These are phyloP conservation scores for Xanthoconium separans DNA, from an alignment of 1,284 basidiomycete species.

Conservation along the genomic window DNA sequence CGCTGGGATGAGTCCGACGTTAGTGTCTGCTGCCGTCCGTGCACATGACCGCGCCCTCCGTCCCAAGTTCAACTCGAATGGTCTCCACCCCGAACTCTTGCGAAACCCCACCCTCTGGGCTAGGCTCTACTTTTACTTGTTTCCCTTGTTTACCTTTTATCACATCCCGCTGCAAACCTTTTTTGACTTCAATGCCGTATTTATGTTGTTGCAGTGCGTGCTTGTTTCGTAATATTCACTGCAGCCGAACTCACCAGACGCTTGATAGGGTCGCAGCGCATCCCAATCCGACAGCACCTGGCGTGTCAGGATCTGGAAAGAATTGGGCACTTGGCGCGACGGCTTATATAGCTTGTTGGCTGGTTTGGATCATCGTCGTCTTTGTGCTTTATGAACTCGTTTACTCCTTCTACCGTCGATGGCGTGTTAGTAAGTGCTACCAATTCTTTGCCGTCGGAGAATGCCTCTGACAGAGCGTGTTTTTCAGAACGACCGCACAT, in stretches of 20 bases:
- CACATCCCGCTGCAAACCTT: slow-evolving; percentile 75
- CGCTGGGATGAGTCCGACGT: slow-evolving; percentile 46
- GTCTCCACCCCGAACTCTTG: slow-evolving; percentile 63
- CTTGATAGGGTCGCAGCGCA: slow-evolving; percentile 59
- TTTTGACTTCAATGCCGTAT: slow-evolving; percentile 80
- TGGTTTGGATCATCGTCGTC: slow-evolving; percentile 72
- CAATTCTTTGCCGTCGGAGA: slow-evolving; percentile 1
- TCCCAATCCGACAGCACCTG: slow-evolving; percentile 65
- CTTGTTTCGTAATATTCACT: slow-evolving; percentile 3
- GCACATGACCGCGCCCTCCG: slow-evolving; percentile 40
- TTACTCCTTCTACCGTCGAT: slow-evolving; percentile 76
- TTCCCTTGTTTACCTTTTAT: slow-evolving; percentile 65
- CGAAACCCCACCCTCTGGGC: slow-evolving; percentile 56
- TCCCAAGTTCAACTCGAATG: slow-evolving; percentile 63
- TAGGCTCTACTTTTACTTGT: slow-evolving; percentile 62
- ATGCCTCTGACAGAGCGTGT: neutral
- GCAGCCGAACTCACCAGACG: slow-evolving; percentile 14
- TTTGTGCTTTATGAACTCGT: slow-evolving; percentile 77
- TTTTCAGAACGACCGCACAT: slow-evolving; percentile 73
- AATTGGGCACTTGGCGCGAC: slow-evolving; percentile 78
- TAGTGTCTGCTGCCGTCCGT: slow-evolving; percentile 40
- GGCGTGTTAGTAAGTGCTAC: slow-evolving; percentile 76
- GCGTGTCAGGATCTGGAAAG: slow-evolving; percentile 64
- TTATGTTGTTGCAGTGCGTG: slow-evolving; percentile 73
- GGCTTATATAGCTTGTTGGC: slow-evolving; percentile 77